Evolutionary conservation across 257 asterid genomes (phyloP).

Genomic region (Striga asiatica): DNA sequence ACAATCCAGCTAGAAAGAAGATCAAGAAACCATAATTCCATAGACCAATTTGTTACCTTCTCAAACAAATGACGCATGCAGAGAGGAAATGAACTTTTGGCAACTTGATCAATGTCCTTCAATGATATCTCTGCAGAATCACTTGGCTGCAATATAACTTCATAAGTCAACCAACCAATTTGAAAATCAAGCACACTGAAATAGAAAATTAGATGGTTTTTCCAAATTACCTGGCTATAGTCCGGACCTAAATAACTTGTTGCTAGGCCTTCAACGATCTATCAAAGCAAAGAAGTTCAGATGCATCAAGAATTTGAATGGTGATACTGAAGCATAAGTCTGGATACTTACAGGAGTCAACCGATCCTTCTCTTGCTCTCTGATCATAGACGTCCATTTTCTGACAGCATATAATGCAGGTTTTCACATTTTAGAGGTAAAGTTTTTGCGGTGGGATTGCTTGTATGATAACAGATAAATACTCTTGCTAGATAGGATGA

Average conservation of each 20-base stretch:
- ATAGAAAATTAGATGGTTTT: slow-evolving; percentile 9
- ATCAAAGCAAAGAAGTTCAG: slow-evolving; percentile 24
- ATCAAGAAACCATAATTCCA: slow-evolving; percentile 7
- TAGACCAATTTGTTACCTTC: slow-evolving; percentile 41
- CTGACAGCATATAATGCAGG: slow-evolving; percentile 37
- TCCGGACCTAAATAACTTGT: slow-evolving; percentile 89
- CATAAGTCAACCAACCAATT: slow-evolving; percentile 21
- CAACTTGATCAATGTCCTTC: slow-evolving; percentile 82
- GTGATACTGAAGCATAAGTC: slow-evolving; percentile 10
- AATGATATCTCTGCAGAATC: slow-evolving; percentile 60
- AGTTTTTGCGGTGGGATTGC: background rate
- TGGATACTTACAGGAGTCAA: slow-evolving; percentile 72
- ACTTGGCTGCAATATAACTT: slow-evolving; percentile 46
- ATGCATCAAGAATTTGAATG: slow-evolving; percentile 12
- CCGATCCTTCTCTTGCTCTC: slow-evolving; percentile 89
- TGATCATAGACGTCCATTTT: slow-evolving; percentile 88
- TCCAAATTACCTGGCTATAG: slow-evolving; percentile 68
- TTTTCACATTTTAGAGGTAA: slow-evolving; percentile 11
- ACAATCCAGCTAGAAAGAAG: background rate
- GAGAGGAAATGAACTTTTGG: slow-evolving; percentile 83
- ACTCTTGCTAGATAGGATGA: background rate
- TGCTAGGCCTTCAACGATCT: slow-evolving; percentile 89
- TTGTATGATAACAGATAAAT: background rate
- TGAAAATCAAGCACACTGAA: slow-evolving; percentile 2
- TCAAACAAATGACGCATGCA: slow-evolving; percentile 97